These are phyloP conservation scores for Heliocybe sulcata DNA, from an alignment of 1,284 basidiomycete species.

Conservation along the genomic window DNA sequence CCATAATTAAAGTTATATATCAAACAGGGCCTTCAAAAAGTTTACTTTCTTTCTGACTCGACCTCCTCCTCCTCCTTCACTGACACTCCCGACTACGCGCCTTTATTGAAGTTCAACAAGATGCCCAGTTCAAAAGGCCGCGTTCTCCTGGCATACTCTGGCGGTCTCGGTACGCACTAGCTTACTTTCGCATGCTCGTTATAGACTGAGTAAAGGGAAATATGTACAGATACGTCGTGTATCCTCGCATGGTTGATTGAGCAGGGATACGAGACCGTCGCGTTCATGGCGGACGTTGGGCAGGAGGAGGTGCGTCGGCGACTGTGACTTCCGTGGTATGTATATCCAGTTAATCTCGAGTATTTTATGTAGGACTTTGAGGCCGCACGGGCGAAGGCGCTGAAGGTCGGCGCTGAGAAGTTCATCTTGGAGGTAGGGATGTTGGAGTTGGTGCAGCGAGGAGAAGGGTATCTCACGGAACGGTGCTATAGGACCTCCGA, in stretches of 20 bases:
- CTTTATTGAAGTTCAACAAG: too few relatives aligned
- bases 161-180: slow-evolving; percentile 82
- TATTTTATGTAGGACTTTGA: slow-evolving; percentile 74
- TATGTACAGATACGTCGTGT: slow-evolving; percentile 82
- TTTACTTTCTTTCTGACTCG: too few relatives aligned
- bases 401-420: slow-evolving; percentile 90
- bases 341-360: too few relatives aligned
- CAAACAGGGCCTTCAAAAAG: too few relatives aligned
- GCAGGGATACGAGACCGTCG: slow-evolving; percentile 94
- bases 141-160: slow-evolving; percentile 94
- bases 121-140: slow-evolving; percentile 53
- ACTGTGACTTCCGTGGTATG: neutral
- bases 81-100: too few relatives aligned
- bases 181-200: slow-evolving; percentile 1
- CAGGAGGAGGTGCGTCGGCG: slow-evolving; percentile 82
- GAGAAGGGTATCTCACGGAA: neutral
- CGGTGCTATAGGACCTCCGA: slow-evolving; percentile 70
- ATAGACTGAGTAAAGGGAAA: slow-evolving; percentile 3
- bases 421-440: slow-evolving; percentile 79
- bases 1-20: too few relatives aligned
- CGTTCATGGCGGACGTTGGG: slow-evolving; percentile 99
- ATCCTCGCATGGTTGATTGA: slow-evolving; percentile 98
- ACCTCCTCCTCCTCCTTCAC: too few relatives aligned
- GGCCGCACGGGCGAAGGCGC: slow-evolving; percentile 88
- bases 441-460: neutral